phyloP scores from a whole-genome alignment of 495 filamentous ascomycete genomes.

The Chaetomium cochliodes region DNA sequence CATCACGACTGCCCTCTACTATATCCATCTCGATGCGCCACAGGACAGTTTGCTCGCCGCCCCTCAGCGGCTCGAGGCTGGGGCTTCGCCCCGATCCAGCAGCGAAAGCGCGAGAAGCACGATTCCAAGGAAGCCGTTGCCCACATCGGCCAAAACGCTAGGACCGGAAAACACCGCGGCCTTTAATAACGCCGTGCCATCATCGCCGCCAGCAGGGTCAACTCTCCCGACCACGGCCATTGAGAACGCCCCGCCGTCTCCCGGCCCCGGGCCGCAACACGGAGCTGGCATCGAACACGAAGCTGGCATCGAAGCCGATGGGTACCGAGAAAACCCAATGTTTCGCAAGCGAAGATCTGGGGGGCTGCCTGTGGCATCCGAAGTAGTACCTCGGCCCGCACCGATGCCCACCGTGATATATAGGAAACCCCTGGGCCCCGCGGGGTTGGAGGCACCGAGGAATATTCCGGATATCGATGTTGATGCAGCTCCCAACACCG shows the following conservation, averaged over 20 bases:
- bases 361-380: background rate
- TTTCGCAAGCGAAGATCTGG: conserved; percentile 19
- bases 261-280: background rate
- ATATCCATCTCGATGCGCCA: conserved; percentile 73
- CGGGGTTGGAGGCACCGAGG: conserved; percentile 1
- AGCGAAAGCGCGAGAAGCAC: conserved; percentile 44
- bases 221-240: background rate
- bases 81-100: conserved; percentile 49
- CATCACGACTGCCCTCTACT: conserved; percentile 85
- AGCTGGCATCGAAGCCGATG: background rate
- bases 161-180: conserved; percentile 12
- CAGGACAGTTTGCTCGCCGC: conserved; percentile 54
- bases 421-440: conserved; percentile 23
- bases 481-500: background rate
- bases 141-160: conserved; percentile 27
- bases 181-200: background rate
- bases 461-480: background rate
- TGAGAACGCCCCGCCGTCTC: background rate
- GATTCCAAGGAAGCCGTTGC: conserved; percentile 49
- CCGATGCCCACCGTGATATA: conserved; percentile 11
- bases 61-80: conserved; percentile 42
- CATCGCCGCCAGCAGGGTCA: background rate
- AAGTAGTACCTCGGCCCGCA: conserved; percentile 1
- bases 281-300: background rate
- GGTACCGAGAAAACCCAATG: conserved; percentile 31